Evolutionary conservation across 306 rosid species (phyloP), one percentile per base, ranked within the genome.

Genomic region (Ormosia semicastrata): DNA sequence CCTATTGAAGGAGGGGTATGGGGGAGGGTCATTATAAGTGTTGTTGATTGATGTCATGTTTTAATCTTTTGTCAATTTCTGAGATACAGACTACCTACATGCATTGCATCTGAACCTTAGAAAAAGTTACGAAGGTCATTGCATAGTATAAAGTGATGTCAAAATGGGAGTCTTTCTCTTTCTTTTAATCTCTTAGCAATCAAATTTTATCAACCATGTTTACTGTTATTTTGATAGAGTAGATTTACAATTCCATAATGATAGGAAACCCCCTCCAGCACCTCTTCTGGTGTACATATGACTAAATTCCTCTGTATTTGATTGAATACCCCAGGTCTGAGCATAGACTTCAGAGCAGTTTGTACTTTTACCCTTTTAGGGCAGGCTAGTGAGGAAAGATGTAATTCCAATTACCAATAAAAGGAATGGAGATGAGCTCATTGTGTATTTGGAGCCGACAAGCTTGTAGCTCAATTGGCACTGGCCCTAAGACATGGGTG

Each of bases 21-120:
- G 50, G 52, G 74, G 50, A 46, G 46, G 65, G 62, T 57, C 53
- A 60, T 69, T 83, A 63, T 17, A 12, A 73, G 59, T 43, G n/a
- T 49, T 50, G 5, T 37, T 29, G 36, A 18, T 62, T 52, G 18
- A 53, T 6, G 57, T 71, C 67, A 41, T 50, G 65, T 77, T 77
- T 63, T 62, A 56, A 37, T 66, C 40, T 73, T 53, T 46, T 36
- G 54, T 49, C 46, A 66, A 49, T 71, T 59, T 67, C 11, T n/a
- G 18, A 46, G 64, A 62, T 13, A 9, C 37, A 62, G 58, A 18
- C 60, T 44, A 62, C 71, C 39, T 36, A 40, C 33, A 56, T 66
- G 43, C 10, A 36, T 63, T 71, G 50, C 54, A 76, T 39, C 66
- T 11, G 39, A 54, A 2, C 44, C 82, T 41, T 66, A 24, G 63